Percentiles rank a stretch among this genome's conserved stretches.
phyloP scores from a whole-genome alignment of 306 rosid species.

The Clitoria ternatea region DNA sequence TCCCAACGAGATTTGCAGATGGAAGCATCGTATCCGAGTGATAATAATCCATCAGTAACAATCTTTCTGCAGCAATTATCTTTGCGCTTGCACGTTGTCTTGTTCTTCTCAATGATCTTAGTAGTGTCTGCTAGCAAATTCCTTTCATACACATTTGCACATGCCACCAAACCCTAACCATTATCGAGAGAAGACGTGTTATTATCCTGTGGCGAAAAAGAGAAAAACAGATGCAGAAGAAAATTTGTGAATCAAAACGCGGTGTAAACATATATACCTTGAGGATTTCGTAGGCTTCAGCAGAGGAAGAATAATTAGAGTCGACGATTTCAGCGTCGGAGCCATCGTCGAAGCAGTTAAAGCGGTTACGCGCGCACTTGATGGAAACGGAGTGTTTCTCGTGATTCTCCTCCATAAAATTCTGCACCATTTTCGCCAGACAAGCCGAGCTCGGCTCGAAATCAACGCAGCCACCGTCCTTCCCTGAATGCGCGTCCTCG shows the following conservation, averaged over 20 bases:
- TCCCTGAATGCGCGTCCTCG: constrained; percentile 35
- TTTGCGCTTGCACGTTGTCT: constrained; percentile 58
- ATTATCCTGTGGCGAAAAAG: not conserved
- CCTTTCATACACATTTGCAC: constrained; percentile 57
- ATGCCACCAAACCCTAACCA: constrained; percentile 59
- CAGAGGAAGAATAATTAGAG: constrained; percentile 33
- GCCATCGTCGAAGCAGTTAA: constrained; percentile 44
- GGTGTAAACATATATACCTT: constrained; percentile 48
- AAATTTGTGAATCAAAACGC: too few species aligned
- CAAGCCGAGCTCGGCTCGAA: constrained; percentile 77
- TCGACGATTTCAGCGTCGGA: constrained; percentile 60
- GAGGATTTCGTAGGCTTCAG: constrained; percentile 59
- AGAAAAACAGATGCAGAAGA: too few species aligned
- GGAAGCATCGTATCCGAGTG: constrained; percentile 75
- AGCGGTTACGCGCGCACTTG: constrained; percentile 57
- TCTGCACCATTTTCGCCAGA: constrained; percentile 79
- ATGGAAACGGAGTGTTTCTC: constrained; percentile 52
- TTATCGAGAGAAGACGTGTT: not conserved
- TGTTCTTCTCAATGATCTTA: constrained; percentile 74
- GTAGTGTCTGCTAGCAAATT: constrained; percentile 71
- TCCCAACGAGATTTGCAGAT: constrained; percentile 89
- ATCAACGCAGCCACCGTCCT: constrained; percentile 38
- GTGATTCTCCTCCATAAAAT: constrained; percentile 66
- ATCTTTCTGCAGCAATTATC: constrained; percentile 51
- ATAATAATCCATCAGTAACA: constrained; percentile 47